Evolutionary conservation across 345 rosid genomes (phyloP), one percentile per base, ranked within the genome.

Genomic region (Eucalyptus curtisii): DNA sequence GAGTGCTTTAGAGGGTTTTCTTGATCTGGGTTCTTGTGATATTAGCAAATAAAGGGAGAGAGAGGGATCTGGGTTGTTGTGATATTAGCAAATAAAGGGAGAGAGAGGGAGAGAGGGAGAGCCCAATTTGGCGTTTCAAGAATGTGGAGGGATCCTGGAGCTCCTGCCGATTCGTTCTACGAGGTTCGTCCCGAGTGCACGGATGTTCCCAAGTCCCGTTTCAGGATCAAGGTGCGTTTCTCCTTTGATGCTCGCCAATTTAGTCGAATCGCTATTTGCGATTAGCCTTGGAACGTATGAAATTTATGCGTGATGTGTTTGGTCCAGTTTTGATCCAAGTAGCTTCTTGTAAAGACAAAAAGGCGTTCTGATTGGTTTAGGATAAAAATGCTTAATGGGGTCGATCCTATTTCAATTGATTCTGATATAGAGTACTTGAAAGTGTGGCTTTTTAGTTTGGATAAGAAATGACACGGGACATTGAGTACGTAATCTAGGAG

Each of bases 151-250:
- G 90, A 89, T 49, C 82, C 90, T 15, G 94, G 95, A 80, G 95
- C 93, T 84, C 96, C 98, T 84, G 97, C 97, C 79, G 99, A 98
- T 94, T 94, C 97, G 90, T 98, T 94, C 90, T 98, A 98, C 85
- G 92, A 92, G 96, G 96, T 98, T 92, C 96, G 99, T 40, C 97
- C 99, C 82, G 99, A 98, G 84, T 97, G 99, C 93, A 94, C 95
- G 59, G 98, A 98, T 92, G 99, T 95, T 86, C 99, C 99, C 80
- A 96, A 94, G 89, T 92, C 97, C 92, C 93, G 92, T 92, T 98
- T 98, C 94, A 96, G 94, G 91, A 98, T 98, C 94, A 97, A 93
- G 98, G 99, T 98, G 88, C 44, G 89, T 42, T n/a, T 71, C 64
- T 79, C 25, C 59, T 45, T 48, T 49, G 13, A 40, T 20, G 30